A percentile compares a stretch with the other conserved stretches of the same genome.
Evolutionary conservation across 768 basidiomycete species (phyloP).

Genomic region (Naganishia kalamii): DNA sequence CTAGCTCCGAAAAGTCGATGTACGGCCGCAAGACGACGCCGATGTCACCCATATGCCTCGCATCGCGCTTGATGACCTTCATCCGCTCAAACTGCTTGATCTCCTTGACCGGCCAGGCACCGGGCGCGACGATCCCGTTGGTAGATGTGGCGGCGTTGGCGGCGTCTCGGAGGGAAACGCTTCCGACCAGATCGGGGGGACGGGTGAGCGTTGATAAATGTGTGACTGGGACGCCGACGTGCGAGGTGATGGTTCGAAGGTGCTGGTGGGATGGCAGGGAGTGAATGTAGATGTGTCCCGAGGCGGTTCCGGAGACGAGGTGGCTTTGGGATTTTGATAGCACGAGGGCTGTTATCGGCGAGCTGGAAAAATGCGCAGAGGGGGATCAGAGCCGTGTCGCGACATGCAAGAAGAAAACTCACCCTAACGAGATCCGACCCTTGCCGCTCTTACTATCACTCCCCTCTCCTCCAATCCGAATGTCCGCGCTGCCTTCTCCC

Average conservation of each 20-base stretch:
- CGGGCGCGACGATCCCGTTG: slow-evolving; percentile 14
- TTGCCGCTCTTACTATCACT: slow-evolving; percentile 15
- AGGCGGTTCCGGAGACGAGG: slow-evolving; percentile 71
- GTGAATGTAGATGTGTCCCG: slow-evolving; percentile 70
- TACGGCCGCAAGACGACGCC: slow-evolving; percentile 31
- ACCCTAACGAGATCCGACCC: slow-evolving; percentile 62
- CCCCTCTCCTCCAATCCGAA: slow-evolving; percentile 31
- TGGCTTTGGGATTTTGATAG: slow-evolving; percentile 72
- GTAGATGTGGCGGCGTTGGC: slow-evolving; percentile 17
- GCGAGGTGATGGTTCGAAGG: slow-evolving; percentile 61
- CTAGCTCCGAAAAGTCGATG: background rate
- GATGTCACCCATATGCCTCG: slow-evolving; percentile 34
- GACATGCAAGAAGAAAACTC: slow-evolving; percentile 17
- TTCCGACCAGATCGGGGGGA: slow-evolving; percentile 79
- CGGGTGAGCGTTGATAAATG: slow-evolving; percentile 71
- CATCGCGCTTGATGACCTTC: slow-evolving; percentile 34
- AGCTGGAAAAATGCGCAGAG: slow-evolving; percentile 49
- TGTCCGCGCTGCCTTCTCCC: slow-evolving; percentile 29
- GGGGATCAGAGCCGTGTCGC: background rate
- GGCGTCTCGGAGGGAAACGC: slow-evolving; percentile 54
- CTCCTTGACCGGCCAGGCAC: slow-evolving; percentile 41
- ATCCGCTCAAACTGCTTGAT: slow-evolving; percentile 44
- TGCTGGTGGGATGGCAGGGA: slow-evolving; percentile 86
- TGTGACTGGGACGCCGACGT: slow-evolving; percentile 55
- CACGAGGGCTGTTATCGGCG: slow-evolving; percentile 64